phyloP scores from a whole-genome alignment of 805 yeast species.

The Lipomyces chichibuensis region DNA sequence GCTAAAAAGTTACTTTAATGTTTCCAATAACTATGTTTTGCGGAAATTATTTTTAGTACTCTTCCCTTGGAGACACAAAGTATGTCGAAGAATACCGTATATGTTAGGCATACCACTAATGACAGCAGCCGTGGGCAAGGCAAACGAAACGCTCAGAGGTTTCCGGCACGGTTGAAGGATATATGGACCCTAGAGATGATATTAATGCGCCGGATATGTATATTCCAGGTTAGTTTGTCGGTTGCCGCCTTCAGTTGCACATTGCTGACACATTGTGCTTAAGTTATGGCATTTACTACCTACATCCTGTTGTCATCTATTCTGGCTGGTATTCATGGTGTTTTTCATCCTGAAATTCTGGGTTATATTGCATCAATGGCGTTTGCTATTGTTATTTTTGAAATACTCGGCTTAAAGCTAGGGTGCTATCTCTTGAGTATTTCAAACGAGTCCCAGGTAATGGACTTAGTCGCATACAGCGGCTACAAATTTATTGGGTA shows the following conservation, averaged over 20 bases:
- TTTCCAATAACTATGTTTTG: constrained; percentile 83
- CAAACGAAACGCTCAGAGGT: constrained; percentile 46
- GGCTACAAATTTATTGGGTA: constrained; percentile 93
- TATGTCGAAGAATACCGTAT: constrained; percentile 55
- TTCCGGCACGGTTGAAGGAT: constrained; percentile 50
- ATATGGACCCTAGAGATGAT: constrained; percentile 81
- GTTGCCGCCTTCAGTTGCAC: background rate
- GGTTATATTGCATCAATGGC: constrained; percentile 87
- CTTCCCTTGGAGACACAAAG: constrained; percentile 82
- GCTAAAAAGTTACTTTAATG: constrained; percentile 85
- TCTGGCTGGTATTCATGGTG: constrained; percentile 81
- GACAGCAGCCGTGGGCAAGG: constrained; percentile 32
- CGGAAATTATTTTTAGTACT: constrained; percentile 71
- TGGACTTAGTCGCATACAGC: constrained; percentile 85
- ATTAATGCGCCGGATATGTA: constrained; percentile 95
- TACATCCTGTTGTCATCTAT: constrained; percentile 83
- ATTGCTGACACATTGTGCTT: background rate
- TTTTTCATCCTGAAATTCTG: constrained; percentile 89
- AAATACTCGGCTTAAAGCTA: constrained; percentile 71
- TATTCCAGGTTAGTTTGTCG: constrained; percentile 59
- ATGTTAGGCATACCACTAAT: background rate
- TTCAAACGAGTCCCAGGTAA: constrained; percentile 54
- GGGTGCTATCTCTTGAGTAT: constrained; percentile 72
- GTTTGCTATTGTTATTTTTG: constrained; percentile 76
- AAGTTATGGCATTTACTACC: constrained; percentile 83